Evolutionary conservation across 2,329 filamentous ascomycete species (phyloP).

Genomic region (Exophiala phaeomuriformis): DNA sequence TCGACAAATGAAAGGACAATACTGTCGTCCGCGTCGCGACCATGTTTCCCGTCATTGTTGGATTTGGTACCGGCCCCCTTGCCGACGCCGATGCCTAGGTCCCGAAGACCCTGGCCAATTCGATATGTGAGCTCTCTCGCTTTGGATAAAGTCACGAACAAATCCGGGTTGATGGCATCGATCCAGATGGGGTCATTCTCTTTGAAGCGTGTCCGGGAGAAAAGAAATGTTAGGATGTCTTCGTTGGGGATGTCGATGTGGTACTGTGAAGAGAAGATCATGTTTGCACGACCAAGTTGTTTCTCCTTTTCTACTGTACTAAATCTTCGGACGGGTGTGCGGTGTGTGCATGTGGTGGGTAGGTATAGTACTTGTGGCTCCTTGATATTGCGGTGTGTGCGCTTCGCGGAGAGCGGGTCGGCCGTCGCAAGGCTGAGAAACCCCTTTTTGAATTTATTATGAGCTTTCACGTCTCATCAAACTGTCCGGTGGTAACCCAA

Average conservation of each 20-base stretch:
- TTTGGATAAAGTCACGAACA: conserved; percentile 47
- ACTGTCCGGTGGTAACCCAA: too few species aligned
- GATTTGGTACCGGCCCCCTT: conserved; percentile 30
- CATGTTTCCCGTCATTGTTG: too few species aligned
- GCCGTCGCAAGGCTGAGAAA: too few species aligned
- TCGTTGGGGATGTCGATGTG: conserved; percentile 15
- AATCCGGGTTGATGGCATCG: conserved; percentile 49
- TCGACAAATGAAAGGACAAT: conserved; percentile 52
- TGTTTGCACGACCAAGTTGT: not conserved
- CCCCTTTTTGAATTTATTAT: too few species aligned
- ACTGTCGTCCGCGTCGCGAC: conserved; percentile 34
- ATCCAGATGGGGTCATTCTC: conserved; percentile 50
- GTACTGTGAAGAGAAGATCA: conserved; percentile 19
- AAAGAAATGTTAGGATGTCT: conserved; percentile 19
- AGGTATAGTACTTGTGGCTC: too few species aligned
- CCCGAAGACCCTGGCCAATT: conserved; percentile 50
- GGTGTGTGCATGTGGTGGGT: too few species aligned
- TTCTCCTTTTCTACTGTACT: too few species aligned
- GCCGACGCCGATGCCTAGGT: conserved; percentile 46
- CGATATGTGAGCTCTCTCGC: conserved; percentile 45
- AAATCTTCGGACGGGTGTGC: too few species aligned
- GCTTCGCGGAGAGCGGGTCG: too few species aligned
- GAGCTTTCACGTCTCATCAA: too few species aligned
- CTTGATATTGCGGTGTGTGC: too few species aligned
- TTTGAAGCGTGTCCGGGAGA: conserved; percentile 22